These are phyloP conservation scores for Neurospora terricola DNA, from an alignment of 495 filamentous ascomycete species.

Conservation along the genomic window DNA sequence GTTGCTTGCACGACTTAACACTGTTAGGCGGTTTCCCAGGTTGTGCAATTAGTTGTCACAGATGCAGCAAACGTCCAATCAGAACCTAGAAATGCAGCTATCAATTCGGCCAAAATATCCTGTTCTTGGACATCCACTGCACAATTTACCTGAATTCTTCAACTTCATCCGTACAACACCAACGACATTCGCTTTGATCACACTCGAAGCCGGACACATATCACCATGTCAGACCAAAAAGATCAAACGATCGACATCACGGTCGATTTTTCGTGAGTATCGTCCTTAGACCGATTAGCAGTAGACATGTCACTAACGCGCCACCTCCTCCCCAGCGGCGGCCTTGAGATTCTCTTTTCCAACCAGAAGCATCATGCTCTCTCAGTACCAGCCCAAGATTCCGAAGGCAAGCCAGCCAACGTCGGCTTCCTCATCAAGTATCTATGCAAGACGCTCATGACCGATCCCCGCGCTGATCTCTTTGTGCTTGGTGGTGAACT, in stretches of 20 bases:
- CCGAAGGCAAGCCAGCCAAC: slow-evolving; percentile 48
- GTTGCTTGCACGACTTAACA: neutral
- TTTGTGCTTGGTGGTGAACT: slow-evolving; percentile 83
- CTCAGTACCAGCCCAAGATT: slow-evolving; percentile 52
- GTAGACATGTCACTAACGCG: neutral
- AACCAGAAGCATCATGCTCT: slow-evolving; percentile 65
- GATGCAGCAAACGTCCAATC: neutral
- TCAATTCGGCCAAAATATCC: neutral
- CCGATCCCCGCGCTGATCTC: slow-evolving; percentile 73
- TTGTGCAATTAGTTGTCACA: neutral
- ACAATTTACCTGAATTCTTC: neutral
- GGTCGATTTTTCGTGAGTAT: slow-evolving; percentile 27
- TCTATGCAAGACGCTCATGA: slow-evolving; percentile 78
- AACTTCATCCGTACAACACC: neutral
- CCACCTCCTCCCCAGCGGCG: slow-evolving; percentile 50
- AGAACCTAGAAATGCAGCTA: neutral
- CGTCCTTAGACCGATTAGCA: neutral
- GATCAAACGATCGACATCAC: slow-evolving; percentile 21
- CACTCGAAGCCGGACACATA: neutral
- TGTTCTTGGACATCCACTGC: neutral
- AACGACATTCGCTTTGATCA: neutral
- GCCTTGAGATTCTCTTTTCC: slow-evolving; percentile 89
- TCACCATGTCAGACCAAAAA: slow-evolving; percentile 8
- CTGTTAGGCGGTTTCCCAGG: neutral
- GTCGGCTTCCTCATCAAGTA: slow-evolving; percentile 69